phyloP scores from a whole-genome alignment of 2,329 filamentous ascomycete species.

The Chaetothyriales sp. region DNA sequence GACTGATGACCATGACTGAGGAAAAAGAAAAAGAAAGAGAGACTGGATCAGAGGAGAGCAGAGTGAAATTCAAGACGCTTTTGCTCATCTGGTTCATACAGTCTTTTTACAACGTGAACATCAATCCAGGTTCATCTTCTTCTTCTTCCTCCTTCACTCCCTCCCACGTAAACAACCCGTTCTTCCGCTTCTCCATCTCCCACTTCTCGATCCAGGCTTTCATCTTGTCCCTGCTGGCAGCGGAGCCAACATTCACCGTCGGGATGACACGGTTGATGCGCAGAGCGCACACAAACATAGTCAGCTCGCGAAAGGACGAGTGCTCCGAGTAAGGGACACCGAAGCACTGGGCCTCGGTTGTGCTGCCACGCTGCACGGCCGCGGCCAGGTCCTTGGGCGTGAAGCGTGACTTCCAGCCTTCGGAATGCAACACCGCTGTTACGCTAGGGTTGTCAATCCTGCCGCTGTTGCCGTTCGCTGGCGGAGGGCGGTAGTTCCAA shows the following conservation, averaged over 20 bases:
- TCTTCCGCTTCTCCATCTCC: constrained; percentile 47
- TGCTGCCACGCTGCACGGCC: constrained; percentile 57
- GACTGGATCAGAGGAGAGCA: neutral
- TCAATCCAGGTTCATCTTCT: constrained; percentile 2
- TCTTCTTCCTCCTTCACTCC: constrained; percentile 16
- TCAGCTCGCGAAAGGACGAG: constrained; percentile 83
- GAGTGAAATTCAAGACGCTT: neutral
- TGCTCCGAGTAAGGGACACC: constrained; percentile 95
- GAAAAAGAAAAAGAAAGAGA: neutral
- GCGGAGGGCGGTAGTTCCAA: constrained; percentile 73
- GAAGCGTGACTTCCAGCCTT: constrained; percentile 64
- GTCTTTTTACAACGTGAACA: neutral
- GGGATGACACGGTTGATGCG: constrained; percentile 81
- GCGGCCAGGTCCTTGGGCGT: constrained; percentile 56
- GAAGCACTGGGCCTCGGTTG: constrained; percentile 68
- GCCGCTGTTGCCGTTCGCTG: constrained; percentile 31
- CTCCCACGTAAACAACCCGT: constrained; percentile 37
- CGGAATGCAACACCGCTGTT: constrained; percentile 47
- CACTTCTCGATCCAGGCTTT: constrained; percentile 51
- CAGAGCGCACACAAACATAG: constrained; percentile 79
- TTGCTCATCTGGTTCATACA: neutral
- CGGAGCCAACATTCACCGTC: constrained; percentile 71
- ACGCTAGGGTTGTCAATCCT: constrained; percentile 49
- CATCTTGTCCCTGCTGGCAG: constrained; percentile 49
- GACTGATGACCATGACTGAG: too few relatives aligned